Evolutionary conservation across 306 rosid species (phyloP), one percentile per base, ranked within the genome.

Genomic region (Elaeagnus macrophylla): DNA sequence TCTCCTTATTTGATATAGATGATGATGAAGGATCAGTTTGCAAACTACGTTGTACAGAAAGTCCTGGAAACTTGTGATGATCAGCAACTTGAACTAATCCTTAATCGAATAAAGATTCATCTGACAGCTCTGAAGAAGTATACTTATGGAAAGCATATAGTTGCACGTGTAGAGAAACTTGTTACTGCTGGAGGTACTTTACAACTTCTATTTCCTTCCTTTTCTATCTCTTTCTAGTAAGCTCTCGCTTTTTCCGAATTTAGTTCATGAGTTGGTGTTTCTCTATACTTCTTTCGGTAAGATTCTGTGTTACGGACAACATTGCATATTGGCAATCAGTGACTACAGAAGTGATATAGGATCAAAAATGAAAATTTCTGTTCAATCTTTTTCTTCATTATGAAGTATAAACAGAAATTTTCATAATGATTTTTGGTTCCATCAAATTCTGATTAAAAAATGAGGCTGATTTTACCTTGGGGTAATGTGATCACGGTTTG

Each of bases 1-100:
- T 16, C 0, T 10, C 40, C 13, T 6, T 11, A 15, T 18, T 51
- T 55, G 53, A 47, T 70, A n/a, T 59, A 79, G 85, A 79, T 49
- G 36, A 75, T 79, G 85, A 79, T 79, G 85, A 79, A 79, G 63
- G 85, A 79, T 52, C 85, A 79, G 62, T 79, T 79, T 46, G 85
- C 79, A 41, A 79, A 79, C 54, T 79, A 79, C 57, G 81, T 79
- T 75, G 81, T 75, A 46, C 85, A 75, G 72, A 79, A 79, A 69
- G 76, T 75, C 66, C 69, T 79, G 66, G 85, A 79, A 69, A 79
- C 85, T 62, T 75, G 85, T 66, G 81, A 79, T 48, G 81, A 79
- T 63, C 81, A 75, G 68, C 85, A 79, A 62, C 81, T 75, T 48
- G 85, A 79, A 69, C 79, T 75, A 62, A 75, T 79, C 60, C 85